These are phyloP conservation scores for Hymenotorrendiella dingleyae DNA, from an alignment of 2,329 filamentous ascomycete genomes.

Conservation along the genomic window DNA sequence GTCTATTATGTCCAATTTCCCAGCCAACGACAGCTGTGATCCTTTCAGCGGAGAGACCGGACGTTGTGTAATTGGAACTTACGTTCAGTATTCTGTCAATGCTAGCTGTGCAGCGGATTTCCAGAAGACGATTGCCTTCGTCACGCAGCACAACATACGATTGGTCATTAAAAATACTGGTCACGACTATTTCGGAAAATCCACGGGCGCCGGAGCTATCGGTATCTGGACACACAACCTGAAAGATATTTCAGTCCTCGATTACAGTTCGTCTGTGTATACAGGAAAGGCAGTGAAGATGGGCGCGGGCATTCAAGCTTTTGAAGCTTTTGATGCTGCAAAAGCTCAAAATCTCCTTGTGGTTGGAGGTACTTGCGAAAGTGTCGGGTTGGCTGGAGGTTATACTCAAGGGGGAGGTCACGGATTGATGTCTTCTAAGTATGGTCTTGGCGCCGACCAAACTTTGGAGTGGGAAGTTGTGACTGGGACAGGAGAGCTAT, in stretches of 20 bases:
- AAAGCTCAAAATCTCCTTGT: conserved; percentile 37
- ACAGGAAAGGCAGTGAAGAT: conserved; percentile 46
- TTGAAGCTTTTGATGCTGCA: conserved; percentile 39
- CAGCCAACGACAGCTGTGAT: conserved; percentile 33
- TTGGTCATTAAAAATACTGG: conserved; percentile 50
- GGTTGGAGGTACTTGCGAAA: conserved; percentile 48
- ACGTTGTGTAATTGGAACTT: conserved; percentile 34
- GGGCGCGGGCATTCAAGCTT: conserved; percentile 46
- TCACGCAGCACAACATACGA: conserved; percentile 33
- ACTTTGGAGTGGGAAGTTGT: conserved; percentile 51
- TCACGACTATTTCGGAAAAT: conserved; percentile 52
- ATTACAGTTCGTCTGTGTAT: conserved; percentile 39
- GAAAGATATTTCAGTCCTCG: conserved; percentile 38
- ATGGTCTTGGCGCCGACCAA: conserved; percentile 55
- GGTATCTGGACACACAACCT: conserved; percentile 52
- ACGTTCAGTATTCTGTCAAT: conserved; percentile 30
- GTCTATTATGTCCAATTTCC: conserved; percentile 37
- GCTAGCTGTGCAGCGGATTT: conserved; percentile 22
- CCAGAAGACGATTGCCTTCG: conserved; percentile 33
- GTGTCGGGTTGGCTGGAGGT: conserved; percentile 53
- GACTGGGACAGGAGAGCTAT: conserved; percentile 41
- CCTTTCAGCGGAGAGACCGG: conserved; percentile 32
- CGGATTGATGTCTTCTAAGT: conserved; percentile 19
- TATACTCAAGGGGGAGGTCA: conserved; percentile 49
- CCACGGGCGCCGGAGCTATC: conserved; percentile 54